These are phyloP conservation scores for Salvia hispanica DNA, from an alignment of 257 asterid genomes.

Conservation along the genomic window DNA sequence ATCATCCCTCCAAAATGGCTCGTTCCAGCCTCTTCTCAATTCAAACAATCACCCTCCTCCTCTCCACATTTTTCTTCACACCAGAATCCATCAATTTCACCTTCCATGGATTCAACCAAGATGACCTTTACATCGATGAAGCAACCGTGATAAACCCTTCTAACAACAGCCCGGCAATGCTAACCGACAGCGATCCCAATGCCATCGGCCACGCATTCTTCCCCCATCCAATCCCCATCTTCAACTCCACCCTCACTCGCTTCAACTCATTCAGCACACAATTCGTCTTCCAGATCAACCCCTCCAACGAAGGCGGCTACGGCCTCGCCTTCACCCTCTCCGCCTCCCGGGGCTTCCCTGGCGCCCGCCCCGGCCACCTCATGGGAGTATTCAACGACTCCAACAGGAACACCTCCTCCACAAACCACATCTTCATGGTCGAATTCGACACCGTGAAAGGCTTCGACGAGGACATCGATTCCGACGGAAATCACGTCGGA, in stretches of 20 bases:
- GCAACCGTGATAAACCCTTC: no score
- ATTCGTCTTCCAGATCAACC: conserved; percentile 58
- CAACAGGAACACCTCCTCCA: background rate
- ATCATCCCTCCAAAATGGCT: conserved; percentile 32
- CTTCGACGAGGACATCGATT: conserved; percentile 25
- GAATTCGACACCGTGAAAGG: conserved; percentile 76
- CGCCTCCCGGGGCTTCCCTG: conserved; percentile 37
- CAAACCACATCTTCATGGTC: conserved; percentile 62
- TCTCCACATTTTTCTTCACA: conserved; percentile 24
- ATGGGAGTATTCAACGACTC: conserved; percentile 50
- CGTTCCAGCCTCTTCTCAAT: conserved; percentile 9
- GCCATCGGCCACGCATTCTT: conserved; percentile 59
- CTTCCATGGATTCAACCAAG: conserved; percentile 53
- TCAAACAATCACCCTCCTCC: conserved; percentile 4
- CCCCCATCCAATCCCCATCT: conserved; percentile 41
- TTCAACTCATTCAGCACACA: conserved; percentile 50
- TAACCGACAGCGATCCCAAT: conserved; percentile 35
- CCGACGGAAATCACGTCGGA: conserved; percentile 58
- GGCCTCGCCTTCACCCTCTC: conserved; percentile 71
- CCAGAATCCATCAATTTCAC: conserved; percentile 42
- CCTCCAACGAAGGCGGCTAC: conserved; percentile 48
- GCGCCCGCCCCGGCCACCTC: conserved; percentile 42
- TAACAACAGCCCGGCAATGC: no score
- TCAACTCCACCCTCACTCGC: background rate
- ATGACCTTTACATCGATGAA: conserved; percentile 19